Conservation (phyloP, 768 basidiomycete genomes). For the Harrya chromipes region DNA sequence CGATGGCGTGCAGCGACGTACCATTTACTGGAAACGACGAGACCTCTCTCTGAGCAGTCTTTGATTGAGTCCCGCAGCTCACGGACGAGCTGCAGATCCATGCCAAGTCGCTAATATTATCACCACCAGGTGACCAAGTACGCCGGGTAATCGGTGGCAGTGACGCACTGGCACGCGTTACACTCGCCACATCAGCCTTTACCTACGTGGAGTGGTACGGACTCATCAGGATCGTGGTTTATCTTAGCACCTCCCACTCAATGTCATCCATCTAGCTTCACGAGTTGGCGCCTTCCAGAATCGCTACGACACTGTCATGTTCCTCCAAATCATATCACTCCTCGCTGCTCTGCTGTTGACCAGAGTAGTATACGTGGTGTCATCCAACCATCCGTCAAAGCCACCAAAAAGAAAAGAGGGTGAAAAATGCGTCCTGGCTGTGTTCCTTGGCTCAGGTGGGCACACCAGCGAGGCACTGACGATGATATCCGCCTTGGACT, state of each 20-base stretch:
- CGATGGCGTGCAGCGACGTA: conserved; percentile 31
- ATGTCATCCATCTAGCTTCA: background rate
- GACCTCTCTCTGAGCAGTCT: conserved; percentile 72
- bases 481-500: conserved; percentile 70
- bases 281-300: background rate
- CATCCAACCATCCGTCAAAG: conserved; percentile 12
- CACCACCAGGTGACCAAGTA: too few relatives aligned
- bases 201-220: too few relatives aligned
- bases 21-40: conserved; percentile 76
- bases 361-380: conserved; percentile 17
- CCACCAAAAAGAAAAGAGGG: conserved; percentile 8
- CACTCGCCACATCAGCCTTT: too few relatives aligned
- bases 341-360: conserved; percentile 15
- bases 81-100: conserved; percentile 51
- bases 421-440: conserved; percentile 54
- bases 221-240: too few relatives aligned
- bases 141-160: background rate
- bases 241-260: background rate
- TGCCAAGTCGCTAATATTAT: conserved; percentile 5
- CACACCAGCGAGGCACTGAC: conserved; percentile 87
- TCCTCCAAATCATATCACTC: conserved; percentile 3
- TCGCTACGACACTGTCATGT: conserved; percentile 8
- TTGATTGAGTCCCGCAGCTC: conserved; percentile 60
- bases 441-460: conserved; percentile 95
- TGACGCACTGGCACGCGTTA: background rate